Evolutionary conservation across 768 basidiomycete species (phyloP).

Genomic region (Termitomyces sp.): DNA sequence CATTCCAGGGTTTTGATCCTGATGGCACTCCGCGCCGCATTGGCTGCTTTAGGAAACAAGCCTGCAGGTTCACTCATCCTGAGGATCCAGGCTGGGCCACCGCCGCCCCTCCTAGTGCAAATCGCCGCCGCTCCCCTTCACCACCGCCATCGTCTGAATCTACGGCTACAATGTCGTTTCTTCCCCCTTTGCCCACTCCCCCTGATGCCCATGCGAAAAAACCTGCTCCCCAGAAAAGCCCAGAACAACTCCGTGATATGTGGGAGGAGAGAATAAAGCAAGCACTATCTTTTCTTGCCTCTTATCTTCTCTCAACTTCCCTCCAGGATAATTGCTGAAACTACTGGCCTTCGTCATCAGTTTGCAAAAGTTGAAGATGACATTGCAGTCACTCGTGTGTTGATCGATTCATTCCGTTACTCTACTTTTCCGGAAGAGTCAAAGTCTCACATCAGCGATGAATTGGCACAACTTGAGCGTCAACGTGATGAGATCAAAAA

Average conservation of each 20-base stretch:
- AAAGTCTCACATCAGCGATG: conserved; percentile 6
- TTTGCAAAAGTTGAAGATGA: conserved; percentile 14
- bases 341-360: conserved; percentile 6
- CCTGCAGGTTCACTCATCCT: conserved; percentile 24
- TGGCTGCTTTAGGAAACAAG: conserved; percentile 5
- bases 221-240: conserved; percentile 5
- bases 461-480: conserved; percentile 15
- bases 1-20: conserved; percentile 12
- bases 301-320: background rate
- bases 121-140: background rate
- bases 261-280: conserved; percentile 23
- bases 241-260: conserved; percentile 11
- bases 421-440: conserved; percentile 11
- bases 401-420: conserved; percentile 12
- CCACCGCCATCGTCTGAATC: background rate
- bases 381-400: conserved; percentile 7
- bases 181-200: conserved; percentile 13
- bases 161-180: background rate
- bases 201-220: conserved; percentile 10
- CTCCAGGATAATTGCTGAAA: conserved; percentile 9
- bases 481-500: conserved; percentile 16
- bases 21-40: conserved; percentile 10
- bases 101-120: background rate
- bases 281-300: background rate
- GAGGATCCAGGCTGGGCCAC: conserved; percentile 19